phyloP scores from a whole-genome alignment of 2,329 filamentous ascomycete species.

The Cryphonectria nitschkei region DNA sequence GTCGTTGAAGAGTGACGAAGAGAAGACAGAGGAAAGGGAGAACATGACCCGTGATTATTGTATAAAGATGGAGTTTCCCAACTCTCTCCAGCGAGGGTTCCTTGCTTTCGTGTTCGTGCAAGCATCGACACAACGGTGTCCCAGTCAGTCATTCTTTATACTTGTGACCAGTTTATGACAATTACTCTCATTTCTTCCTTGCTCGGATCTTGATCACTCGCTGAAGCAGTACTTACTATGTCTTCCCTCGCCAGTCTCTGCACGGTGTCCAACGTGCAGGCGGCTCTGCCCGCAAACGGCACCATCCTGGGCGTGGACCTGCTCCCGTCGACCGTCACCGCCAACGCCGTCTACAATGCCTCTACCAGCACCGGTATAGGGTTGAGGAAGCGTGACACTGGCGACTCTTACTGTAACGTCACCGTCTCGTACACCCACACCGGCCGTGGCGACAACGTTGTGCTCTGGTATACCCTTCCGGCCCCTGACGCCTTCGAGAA shows the following conservation, averaged over 20 bases:
- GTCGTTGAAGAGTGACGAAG: background rate
- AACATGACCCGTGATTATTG: background rate
- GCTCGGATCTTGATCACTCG: background rate
- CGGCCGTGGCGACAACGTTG: conserved; percentile 38
- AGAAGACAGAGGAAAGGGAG: background rate
- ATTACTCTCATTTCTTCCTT: background rate
- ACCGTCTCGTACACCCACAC: conserved; percentile 42
- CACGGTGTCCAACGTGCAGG: conserved; percentile 46
- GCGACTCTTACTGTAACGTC: conserved; percentile 41
- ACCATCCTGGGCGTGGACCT: conserved; percentile 46
- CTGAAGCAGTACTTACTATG: conserved; percentile 12
- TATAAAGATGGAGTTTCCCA: background rate
- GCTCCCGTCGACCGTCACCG: conserved; percentile 46
- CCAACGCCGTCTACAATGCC: conserved; percentile 43
- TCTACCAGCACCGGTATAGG: conserved; percentile 32
- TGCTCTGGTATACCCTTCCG: conserved; percentile 42
- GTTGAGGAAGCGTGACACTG: conserved; percentile 30
- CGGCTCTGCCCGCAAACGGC: conserved; percentile 46
- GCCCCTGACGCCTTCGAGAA: conserved; percentile 44
- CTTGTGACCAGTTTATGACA: background rate
- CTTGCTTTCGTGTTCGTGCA: background rate
- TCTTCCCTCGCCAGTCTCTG: conserved; percentile 45
- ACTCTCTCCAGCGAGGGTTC: background rate
- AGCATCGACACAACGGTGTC: background rate
- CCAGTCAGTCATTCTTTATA: background rate